phyloP scores from a whole-genome alignment of 352 stramenopile genomes.

The Phytophthora capsici region DNA sequence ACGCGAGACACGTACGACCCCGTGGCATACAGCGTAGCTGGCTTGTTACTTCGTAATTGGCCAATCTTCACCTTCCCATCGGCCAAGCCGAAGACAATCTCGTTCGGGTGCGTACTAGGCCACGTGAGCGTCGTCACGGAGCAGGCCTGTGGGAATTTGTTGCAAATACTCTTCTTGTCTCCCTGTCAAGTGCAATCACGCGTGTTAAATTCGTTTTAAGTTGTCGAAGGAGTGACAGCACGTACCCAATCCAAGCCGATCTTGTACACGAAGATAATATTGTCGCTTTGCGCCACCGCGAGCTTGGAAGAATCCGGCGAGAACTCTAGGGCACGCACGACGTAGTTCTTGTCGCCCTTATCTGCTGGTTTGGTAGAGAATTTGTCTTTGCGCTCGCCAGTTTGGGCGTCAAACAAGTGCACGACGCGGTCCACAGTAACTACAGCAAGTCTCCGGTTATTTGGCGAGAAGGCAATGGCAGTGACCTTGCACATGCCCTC shows the following conservation, averaged over 20 bases:
- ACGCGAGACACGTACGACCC: conserved; percentile 86
- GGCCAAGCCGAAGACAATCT: conserved; percentile 94
- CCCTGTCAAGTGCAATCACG: conserved; percentile 8
- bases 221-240: neutral
- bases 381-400: conserved; percentile 93
- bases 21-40: conserved; percentile 87
- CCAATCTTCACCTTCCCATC: conserved; percentile 95
- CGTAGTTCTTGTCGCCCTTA: conserved; percentile 95
- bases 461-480: conserved; percentile 92
- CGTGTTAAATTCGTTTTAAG: neutral
- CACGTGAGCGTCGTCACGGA: conserved; percentile 92
- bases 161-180: conserved; percentile 97
- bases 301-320: conserved; percentile 94
- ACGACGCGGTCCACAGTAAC: conserved; percentile 94
- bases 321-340: conserved; percentile 92
- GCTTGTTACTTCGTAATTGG: conserved; percentile 94
- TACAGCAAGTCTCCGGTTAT: conserved; percentile 92
- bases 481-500: conserved; percentile 94
- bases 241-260: conserved; percentile 89
- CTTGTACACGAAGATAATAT: conserved; percentile 98
- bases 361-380: conserved; percentile 96
- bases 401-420: conserved; percentile 93
- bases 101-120: conserved; percentile 90
- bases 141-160: conserved; percentile 92
- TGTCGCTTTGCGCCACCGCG: conserved; percentile 95